phyloP scores from a whole-genome alignment of 352 stramenopile species.

The Globisporangium nagaii region DNA sequence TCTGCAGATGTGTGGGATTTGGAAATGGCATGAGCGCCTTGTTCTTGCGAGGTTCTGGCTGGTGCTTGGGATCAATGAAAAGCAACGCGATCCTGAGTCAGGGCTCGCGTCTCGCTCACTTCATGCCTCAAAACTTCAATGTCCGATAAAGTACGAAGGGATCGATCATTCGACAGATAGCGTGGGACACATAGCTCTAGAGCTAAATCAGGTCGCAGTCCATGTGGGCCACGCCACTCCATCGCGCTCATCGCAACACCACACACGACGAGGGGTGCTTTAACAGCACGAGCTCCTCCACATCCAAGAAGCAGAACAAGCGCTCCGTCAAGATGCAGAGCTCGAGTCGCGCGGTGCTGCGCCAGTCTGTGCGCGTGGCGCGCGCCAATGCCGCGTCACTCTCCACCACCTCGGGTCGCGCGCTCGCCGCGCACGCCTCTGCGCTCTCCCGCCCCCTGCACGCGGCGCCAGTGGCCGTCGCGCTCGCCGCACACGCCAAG shows the following conservation, averaged over 20 bases:
- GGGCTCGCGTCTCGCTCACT: too few relatives aligned
- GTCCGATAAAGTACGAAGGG: background rate
- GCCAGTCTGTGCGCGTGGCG: constrained; percentile 13
- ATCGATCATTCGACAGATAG: background rate
- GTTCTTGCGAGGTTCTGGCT: too few relatives aligned
- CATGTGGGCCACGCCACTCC: too few relatives aligned
- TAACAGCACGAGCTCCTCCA: background rate
- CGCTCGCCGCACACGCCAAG: constrained; percentile 1
- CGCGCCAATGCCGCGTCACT: constrained; percentile 17
- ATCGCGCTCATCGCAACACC: too few relatives aligned
- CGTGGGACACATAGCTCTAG: background rate
- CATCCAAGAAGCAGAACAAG: background rate
- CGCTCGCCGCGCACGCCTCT: background rate
- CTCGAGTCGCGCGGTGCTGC: constrained; percentile 22
- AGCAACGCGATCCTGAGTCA: too few relatives aligned
- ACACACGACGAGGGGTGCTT: too few relatives aligned
- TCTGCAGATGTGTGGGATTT: too few relatives aligned
- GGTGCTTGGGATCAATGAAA: too few relatives aligned
- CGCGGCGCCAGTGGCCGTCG: background rate
- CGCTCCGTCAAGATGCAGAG: constrained; percentile 29
- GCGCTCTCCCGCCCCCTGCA: constrained; percentile 1
- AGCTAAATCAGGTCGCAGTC: too few relatives aligned
- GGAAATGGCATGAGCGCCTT: too few relatives aligned
- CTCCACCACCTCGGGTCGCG: constrained; percentile 7
- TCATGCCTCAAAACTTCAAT: background rate